These are phyloP conservation scores for Cyclotella cryptica DNA, from an alignment of 108 stramenopile genomes.

Conservation along the genomic window DNA sequence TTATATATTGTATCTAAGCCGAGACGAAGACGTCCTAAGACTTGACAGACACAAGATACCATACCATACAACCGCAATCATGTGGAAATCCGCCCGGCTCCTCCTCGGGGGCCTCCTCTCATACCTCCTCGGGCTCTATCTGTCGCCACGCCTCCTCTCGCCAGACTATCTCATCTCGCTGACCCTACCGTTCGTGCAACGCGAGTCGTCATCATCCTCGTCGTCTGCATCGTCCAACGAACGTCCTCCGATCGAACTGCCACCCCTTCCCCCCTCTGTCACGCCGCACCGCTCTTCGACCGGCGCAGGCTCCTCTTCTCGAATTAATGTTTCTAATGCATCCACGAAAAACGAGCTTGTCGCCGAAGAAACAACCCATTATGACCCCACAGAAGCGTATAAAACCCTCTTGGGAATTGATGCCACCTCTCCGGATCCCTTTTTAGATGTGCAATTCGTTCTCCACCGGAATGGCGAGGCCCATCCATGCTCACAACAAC, in stretches of 20 bases:
- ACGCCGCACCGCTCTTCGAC: neutral
- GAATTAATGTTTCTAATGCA: neutral
- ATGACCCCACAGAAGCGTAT: neutral
- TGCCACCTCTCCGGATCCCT: neutral
- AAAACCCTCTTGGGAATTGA: neutral
- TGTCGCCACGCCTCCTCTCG: neutral
- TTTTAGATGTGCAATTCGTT: conserved; percentile 35
- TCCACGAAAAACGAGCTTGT: neutral
- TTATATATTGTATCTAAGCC: too few relatives aligned
- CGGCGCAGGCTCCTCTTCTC: too few relatives aligned
- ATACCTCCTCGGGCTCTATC: neutral
- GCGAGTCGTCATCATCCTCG: neutral
- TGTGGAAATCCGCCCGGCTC: neutral
- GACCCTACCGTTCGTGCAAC: neutral
- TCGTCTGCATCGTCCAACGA: neutral
- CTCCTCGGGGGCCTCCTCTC: neutral
- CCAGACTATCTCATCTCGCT: neutral
- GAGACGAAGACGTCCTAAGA: too few relatives aligned
- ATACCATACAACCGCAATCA: neutral
- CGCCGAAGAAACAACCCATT: neutral
- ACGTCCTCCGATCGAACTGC: neutral
- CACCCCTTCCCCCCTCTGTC: neutral
- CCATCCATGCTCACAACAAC: conserved; percentile 58
- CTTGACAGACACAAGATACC: too few relatives aligned
- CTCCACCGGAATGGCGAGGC: conserved; percentile 84